Base-by-base conservation (phyloP, 108 stramenopile species). In the Nitzschia sp. region DNA sequence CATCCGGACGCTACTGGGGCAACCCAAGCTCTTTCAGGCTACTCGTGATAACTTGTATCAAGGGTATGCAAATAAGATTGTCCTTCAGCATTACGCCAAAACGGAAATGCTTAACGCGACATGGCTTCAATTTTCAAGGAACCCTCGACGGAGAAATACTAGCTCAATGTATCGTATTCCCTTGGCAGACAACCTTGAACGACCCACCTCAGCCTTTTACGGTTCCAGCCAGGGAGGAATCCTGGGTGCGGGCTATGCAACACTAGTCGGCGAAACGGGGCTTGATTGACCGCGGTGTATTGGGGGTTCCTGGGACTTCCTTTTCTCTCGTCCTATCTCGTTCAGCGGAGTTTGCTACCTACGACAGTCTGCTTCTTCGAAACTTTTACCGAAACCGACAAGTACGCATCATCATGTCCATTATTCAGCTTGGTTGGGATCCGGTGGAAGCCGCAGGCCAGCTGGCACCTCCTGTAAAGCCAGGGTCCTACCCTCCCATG, bases 401-500 rank as follows among this genome's bases (percentile, higher is more conserved):
- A 35, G 81, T 90, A n/a, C 80, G 88, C 21, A 77, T 93, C 24
- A 31, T 88, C 27, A 42, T 90, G 51, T 57, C 77, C 0, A 32
- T 93, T n/a, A 38, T 85, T 1, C 91, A 92, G 70, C 86, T 90
- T 84, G 78, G 67, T 0, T 93, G 86, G 87, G 92, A 93, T 58
- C 75, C 82, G 2, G 42, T 71, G n/a, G 89, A 88, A 55, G 89
- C 82, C 26, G 42, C 83, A 27, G 88, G 87, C 28, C 54, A 76
- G 24, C 56, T 84, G 21, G 83, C 88, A 17, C 59, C 57, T 30
- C 71, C 87, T 4, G 29, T 80, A 1, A 18, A 34, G 18, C 78
- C 82, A 45, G 30, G 71, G 0, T 42, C 38, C 6, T 24, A 66
- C 9, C 82, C 81, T 18, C 79, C 56, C 15, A 18, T 69, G 17